A percentile compares a stretch with the other conserved stretches of the same genome.
phyloP scores from a whole-genome alignment of 23 red algal species.

The Cyanidium caldarium region DNA sequence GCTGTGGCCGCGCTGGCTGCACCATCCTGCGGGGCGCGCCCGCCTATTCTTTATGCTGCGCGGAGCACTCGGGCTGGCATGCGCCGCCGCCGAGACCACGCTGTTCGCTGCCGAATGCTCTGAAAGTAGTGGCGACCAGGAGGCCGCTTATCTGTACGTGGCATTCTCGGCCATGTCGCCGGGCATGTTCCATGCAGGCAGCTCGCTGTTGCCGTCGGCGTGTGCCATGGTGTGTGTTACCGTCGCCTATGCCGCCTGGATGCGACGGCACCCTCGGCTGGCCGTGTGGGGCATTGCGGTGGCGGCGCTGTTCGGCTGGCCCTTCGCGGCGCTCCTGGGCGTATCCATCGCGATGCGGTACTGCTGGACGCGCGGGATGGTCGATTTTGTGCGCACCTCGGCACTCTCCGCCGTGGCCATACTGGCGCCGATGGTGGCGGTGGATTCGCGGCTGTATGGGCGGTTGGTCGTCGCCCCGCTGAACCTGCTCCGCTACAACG shows the following conservation, averaged over 20 bases:
- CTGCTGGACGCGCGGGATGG: neutral
- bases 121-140: slow-evolving; percentile 7
- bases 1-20: neutral
- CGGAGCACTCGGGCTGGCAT: slow-evolving; percentile 2
- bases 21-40: neutral
- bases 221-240: slow-evolving; percentile 56
- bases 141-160: slow-evolving; percentile 7
- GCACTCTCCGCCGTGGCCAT: neutral
- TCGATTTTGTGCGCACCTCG: neutral
- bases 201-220: slow-evolving; percentile 57
- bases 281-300: slow-evolving; percentile 41
- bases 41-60: slow-evolving; percentile 24
- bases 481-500: slow-evolving; percentile 74
- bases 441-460: slow-evolving; percentile 54
- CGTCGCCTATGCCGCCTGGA: slow-evolving; percentile 26
- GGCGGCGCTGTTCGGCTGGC: slow-evolving; percentile 58
- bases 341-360: slow-evolving; percentile 39
- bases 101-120: slow-evolving; percentile 20
- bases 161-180: slow-evolving; percentile 36
- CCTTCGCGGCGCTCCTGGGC: slow-evolving; percentile 43
- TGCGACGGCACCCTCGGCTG: slow-evolving; percentile 4
- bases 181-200: slow-evolving; percentile 42
- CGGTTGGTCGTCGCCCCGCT: slow-evolving; percentile 38
- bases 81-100: slow-evolving; percentile 15
- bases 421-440: neutral